Evolutionary conservation across 345 rosid genomes (phyloP).

Genomic region (Salix koriyanagi): DNA sequence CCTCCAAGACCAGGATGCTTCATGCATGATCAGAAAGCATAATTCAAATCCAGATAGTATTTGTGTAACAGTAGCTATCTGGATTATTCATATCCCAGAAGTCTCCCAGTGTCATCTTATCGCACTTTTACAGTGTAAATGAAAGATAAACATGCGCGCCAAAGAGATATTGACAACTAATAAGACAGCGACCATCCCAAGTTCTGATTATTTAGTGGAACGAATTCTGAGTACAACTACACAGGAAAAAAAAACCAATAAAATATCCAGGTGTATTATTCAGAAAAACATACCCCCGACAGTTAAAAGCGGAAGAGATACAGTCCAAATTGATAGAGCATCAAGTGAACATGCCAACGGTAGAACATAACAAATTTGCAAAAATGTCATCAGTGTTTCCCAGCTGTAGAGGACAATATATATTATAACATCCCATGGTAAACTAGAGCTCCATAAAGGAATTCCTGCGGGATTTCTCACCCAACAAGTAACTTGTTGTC

Average conservation of each 20-base stretch:
- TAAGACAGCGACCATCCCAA: neutral
- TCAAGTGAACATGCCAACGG: conserved; percentile 2
- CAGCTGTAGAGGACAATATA: conserved; percentile 15
- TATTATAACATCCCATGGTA: conserved; percentile 17
- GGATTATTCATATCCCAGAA: neutral
- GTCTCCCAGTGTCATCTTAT: neutral
- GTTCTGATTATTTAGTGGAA: neutral
- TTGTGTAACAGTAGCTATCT: too few relatives aligned
- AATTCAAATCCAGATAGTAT: neutral
- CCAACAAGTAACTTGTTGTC: conserved; percentile 81
- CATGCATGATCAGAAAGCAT: neutral
- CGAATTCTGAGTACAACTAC: neutral
- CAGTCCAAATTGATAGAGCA: conserved; percentile 7
- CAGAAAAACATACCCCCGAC: conserved; percentile 15
- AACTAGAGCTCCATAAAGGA: conserved; percentile 7
- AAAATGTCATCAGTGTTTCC: conserved; percentile 9
- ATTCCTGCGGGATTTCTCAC: conserved; percentile 27
- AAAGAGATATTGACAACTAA: neutral
- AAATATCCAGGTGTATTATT: conserved; percentile 34
- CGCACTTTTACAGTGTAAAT: neutral
- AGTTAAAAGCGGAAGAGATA: conserved; percentile 17
- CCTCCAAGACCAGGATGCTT: neutral
- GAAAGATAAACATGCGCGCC: neutral
- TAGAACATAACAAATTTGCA: conserved; percentile 11
- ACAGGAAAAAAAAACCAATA: neutral